phyloP scores from a whole-genome alignment of 2,329 filamentous ascomycete genomes.

The Cladosporium sp. region DNA sequence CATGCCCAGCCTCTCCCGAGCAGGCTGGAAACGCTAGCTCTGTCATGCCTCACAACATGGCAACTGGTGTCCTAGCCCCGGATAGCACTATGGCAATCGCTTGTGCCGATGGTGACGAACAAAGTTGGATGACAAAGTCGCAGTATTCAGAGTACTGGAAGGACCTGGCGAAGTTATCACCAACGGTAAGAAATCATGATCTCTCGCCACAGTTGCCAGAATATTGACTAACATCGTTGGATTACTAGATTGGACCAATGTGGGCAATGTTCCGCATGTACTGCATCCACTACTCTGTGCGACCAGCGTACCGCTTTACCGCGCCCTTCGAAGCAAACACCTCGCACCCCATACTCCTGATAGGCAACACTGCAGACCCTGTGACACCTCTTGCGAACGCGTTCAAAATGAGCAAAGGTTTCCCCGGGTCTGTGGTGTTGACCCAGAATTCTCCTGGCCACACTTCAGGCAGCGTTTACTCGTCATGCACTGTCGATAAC shows the following conservation, averaged over 20 bases:
- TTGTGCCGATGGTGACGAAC: constrained; percentile 38
- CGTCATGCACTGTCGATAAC: constrained; percentile 20
- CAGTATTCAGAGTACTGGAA: constrained; percentile 33
- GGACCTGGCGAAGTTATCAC: constrained; percentile 30
- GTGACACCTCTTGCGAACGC: constrained; percentile 31
- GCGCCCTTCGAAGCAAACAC: constrained; percentile 25
- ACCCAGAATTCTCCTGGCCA: constrained; percentile 32
- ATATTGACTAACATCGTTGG: no score
- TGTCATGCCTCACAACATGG: constrained; percentile 3
- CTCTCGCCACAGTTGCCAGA: no score
- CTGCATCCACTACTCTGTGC: constrained; percentile 36
- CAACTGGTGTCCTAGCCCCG: neutral
- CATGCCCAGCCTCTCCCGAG: neutral
- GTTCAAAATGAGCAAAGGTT: constrained; percentile 32
- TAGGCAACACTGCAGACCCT: constrained; percentile 32
- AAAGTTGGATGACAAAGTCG: constrained; percentile 20
- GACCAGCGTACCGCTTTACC: constrained; percentile 32
- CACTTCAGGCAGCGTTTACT: constrained; percentile 13
- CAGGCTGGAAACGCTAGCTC: neutral
- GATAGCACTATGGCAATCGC: constrained; percentile 31
- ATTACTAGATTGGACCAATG: constrained; percentile 27
- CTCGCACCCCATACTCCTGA: constrained; percentile 26
- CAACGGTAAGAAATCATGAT: constrained; percentile 16
- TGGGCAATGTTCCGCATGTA: constrained; percentile 36
- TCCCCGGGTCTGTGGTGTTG: constrained; percentile 27